A percentile compares a stretch with the other conserved stretches of the same genome.
These are phyloP conservation scores for Aureobasidium sp. DNA, from an alignment of 2,329 filamentous ascomycete genomes.

Conservation along the genomic window DNA sequence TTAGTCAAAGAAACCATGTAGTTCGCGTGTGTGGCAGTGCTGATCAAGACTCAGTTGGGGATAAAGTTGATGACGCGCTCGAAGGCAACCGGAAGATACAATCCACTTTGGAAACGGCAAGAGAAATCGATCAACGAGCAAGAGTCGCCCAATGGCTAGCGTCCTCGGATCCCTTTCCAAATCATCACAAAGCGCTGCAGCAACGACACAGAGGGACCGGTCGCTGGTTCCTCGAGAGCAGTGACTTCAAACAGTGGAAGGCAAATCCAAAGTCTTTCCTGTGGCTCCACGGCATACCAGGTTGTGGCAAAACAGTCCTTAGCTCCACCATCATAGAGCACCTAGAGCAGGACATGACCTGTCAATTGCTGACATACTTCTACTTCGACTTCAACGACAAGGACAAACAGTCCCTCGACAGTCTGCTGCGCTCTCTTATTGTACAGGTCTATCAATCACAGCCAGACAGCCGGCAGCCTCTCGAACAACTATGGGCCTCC, in stretches of 20 bases:
- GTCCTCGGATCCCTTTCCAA: background rate
- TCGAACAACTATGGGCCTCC: background rate
- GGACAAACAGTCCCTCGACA: background rate
- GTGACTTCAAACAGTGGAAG: background rate
- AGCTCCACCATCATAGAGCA: background rate
- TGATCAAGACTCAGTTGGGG: background rate
- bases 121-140: background rate
- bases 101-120: background rate
- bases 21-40: background rate
- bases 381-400: background rate
- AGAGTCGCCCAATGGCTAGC: background rate
- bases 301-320: constrained; percentile 13
- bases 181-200: background rate
- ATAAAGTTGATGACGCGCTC: background rate
- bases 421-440: background rate
- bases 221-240: background rate
- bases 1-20: too few relatives aligned
- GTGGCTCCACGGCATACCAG: constrained; percentile 8
- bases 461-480: background rate
- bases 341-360: background rate
- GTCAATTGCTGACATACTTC: background rate
- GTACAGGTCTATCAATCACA: background rate
- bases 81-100: background rate
- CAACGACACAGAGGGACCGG: background rate
- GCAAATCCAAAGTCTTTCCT: background rate